Evolutionary conservation across 169 alveolate genomes (phyloP), one percentile per base, ranked within the genome.

Genomic region (Plasmodium relictum): DNA sequence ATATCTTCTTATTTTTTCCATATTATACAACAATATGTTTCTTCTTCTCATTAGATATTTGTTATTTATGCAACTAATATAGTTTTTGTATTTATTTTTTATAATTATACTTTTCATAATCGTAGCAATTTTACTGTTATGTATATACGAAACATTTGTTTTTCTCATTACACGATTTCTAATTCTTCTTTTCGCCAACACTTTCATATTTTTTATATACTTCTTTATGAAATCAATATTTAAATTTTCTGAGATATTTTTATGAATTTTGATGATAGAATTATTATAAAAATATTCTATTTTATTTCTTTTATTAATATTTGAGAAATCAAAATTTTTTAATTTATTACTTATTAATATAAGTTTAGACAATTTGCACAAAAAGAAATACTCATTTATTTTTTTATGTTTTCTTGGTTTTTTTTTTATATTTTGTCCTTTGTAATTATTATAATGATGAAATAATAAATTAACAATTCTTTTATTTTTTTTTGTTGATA

Each of bases 41-140:
- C 63, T 39, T 56, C 45, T 37, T 63, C 45, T n/a, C n/a, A 52
- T 37, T 41, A 80, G 9, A 61, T 39, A 80, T 42, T 5, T 52
- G 18, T 69, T 69, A 39, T 62, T 66, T 41, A 80, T 18, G 3
- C 24, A 42, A 54, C 52, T 56, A 16, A 56, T 31, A 66, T 20
- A 20, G 6, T 39, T 80, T 42, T 52, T 37, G 31, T 80, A 56
- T 52, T 56, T 80, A 52, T 22, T 54, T 68, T 18, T 80, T 9
- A 22, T 22, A 52, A 68, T 68, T 80, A 8, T 18, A 9, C 16
- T 66, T 65, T 69, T 54, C 83, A 80, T 68, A 54, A 52, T 14
- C 52, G 16, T 50, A n/a, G 63, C 66, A 16, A 80, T 54, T 9
- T 65, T 44, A 68, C 58, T 24, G 10, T 56, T 37, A 41, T 80